Conservation (phyloP, 2,329 filamentous ascomycete species). For the Annulohypoxylon truncatum region DNA sequence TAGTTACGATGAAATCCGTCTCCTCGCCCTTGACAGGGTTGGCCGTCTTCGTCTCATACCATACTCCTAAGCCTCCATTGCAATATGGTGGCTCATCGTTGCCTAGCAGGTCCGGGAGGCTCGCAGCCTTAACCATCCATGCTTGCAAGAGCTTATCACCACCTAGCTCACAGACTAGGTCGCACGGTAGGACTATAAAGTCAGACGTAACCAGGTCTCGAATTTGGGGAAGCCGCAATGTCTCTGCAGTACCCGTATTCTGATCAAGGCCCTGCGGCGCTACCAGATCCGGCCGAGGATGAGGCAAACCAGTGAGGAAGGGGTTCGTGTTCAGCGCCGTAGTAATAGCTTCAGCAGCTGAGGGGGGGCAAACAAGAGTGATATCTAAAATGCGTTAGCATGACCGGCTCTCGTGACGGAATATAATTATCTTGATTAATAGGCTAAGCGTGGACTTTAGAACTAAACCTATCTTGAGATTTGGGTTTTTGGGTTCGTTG, state of each 20-base stretch:
- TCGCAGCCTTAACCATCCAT: slow-evolving; percentile 89
- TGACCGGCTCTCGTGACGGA: neutral
- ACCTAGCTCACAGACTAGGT: slow-evolving; percentile 89
- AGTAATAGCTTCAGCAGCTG: slow-evolving; percentile 73
- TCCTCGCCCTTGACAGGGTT: slow-evolving; percentile 88
- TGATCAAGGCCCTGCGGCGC: slow-evolving; percentile 81
- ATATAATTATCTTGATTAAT: neutral
- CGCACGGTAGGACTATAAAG: slow-evolving; percentile 92
- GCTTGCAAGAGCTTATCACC: slow-evolving; percentile 86
- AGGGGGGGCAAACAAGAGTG: slow-evolving; percentile 72
- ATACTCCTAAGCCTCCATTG: slow-evolving; percentile 87
- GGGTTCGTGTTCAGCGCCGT: slow-evolving; percentile 80
- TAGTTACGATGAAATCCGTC: slow-evolving; percentile 88
- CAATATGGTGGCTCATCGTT: slow-evolving; percentile 56
- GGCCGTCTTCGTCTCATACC: slow-evolving; percentile 85
- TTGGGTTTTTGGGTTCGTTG: neutral
- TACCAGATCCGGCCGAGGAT: slow-evolving; percentile 79
- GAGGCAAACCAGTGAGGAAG: slow-evolving; percentile 78
- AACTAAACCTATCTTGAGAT: neutral
- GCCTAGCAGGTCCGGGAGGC: slow-evolving; percentile 71
- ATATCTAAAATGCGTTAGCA: slow-evolving; percentile 60
- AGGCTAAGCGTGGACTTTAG: neutral
- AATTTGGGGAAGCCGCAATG: slow-evolving; percentile 86
- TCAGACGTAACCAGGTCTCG: slow-evolving; percentile 82
- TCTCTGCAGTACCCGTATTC: slow-evolving; percentile 89